phyloP scores from a whole-genome alignment of 2,329 filamentous ascomycete species.

The Bipolaris victoriae region DNA sequence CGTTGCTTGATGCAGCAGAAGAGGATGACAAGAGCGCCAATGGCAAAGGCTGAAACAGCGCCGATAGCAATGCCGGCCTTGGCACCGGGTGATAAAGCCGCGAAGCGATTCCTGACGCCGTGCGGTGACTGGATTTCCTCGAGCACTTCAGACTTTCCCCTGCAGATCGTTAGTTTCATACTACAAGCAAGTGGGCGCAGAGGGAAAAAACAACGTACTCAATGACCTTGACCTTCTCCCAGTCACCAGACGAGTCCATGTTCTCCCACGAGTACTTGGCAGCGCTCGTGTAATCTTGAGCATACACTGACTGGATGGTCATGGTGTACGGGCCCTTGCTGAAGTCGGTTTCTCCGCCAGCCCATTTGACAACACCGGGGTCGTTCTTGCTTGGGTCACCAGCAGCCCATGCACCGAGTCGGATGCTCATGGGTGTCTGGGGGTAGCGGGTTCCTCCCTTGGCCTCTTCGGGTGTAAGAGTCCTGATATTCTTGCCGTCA shows the following conservation, averaged over 20 bases:
- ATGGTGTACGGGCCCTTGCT: conserved; percentile 71
- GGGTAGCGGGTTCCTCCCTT: conserved; percentile 66
- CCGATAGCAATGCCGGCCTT: conserved; percentile 46
- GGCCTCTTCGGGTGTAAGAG: conserved; percentile 65
- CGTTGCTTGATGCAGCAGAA: conserved; percentile 51
- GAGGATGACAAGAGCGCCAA: conserved; percentile 34
- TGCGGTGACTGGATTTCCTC: conserved; percentile 45
- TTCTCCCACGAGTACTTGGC: conserved; percentile 68
- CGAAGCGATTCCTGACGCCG: conserved; percentile 45
- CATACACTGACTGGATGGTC: conserved; percentile 69
- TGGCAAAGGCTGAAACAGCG: conserved; percentile 33
- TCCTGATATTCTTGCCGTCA: conserved; percentile 67
- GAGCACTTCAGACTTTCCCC: conserved; percentile 46
- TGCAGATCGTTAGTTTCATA: conserved; percentile 22
- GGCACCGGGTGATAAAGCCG: conserved; percentile 40
- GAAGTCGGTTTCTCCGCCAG: conserved; percentile 73
- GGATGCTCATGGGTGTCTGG: conserved; percentile 75
- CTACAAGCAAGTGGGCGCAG: not conserved
- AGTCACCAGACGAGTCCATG: conserved; percentile 24
- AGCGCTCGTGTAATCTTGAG: conserved; percentile 63
- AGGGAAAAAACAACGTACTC: conserved; percentile 39
- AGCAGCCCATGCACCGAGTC: conserved; percentile 71
- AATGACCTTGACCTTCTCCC: conserved; percentile 59
- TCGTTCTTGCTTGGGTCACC: conserved; percentile 56
- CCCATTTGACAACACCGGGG: conserved; percentile 57